Evolutionary conservation across 177 flowering plant genomes (phyloP).

Genomic region (Vitis hybrid): DNA sequence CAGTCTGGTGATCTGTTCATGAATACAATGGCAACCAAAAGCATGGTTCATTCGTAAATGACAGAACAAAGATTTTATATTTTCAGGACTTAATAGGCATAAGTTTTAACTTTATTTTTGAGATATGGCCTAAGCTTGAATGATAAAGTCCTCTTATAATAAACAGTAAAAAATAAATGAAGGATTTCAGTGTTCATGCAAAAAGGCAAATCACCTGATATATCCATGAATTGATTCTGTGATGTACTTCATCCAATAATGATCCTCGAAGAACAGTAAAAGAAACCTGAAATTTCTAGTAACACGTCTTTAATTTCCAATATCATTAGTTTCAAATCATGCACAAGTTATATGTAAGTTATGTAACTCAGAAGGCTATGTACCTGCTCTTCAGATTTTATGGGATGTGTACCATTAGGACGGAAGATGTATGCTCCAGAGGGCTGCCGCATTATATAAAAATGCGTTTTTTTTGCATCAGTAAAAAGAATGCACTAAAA

Average conservation of each 20-base stretch:
- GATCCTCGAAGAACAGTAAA: slow-evolving; percentile 49
- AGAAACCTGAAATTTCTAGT: slow-evolving; percentile 43
- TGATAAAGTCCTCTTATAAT: not conserved
- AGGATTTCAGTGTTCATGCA: not conserved
- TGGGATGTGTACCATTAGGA: slow-evolving; percentile 70
- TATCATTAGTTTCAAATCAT: not conserved
- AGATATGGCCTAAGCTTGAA: too few relatives aligned
- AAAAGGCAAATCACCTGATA: slow-evolving; percentile 34
- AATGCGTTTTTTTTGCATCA: too few relatives aligned
- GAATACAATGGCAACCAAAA: not conserved
- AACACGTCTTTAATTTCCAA: not conserved
- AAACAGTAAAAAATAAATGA: not conserved
- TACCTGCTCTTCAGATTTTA: slow-evolving; percentile 60
- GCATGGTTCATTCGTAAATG: not conserved
- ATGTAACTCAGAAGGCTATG: slow-evolving; percentile 1
- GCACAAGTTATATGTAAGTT: too few relatives aligned
- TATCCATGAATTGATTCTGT: slow-evolving; percentile 46
- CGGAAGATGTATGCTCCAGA: slow-evolving; percentile 95
- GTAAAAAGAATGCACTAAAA: slow-evolving; percentile 9
- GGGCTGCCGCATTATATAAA: slow-evolving; percentile 36
- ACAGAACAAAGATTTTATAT: not conserved
- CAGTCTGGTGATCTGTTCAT: slow-evolving; percentile 72
- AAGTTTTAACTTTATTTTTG: too few relatives aligned
- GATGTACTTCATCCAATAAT: slow-evolving; percentile 50
- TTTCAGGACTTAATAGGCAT: too few relatives aligned